Conservation (phyloP, 768 basidiomycete genomes). For the Pisolithus albus region DNA sequence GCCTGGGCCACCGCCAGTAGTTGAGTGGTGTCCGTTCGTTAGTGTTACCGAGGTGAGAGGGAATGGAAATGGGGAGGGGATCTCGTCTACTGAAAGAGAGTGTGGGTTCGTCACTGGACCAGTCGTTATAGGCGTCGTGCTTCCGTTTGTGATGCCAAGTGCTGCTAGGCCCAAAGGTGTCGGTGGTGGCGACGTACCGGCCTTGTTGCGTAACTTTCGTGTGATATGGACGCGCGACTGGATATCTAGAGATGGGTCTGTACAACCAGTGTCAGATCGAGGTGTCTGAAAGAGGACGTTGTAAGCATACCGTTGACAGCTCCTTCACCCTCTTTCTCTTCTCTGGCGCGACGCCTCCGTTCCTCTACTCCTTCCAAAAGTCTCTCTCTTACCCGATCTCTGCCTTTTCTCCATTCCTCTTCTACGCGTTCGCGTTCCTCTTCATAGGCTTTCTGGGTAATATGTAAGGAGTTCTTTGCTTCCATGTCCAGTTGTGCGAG, state of each 20-base stretch:
- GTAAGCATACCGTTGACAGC: slow-evolving; percentile 51
- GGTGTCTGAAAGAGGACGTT: slow-evolving; percentile 2
- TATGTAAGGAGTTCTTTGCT: slow-evolving; percentile 61
- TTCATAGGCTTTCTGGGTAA: slow-evolving; percentile 63
- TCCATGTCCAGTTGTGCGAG: slow-evolving; percentile 60
- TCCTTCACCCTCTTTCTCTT: slow-evolving; percentile 89
- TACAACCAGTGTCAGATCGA: not conserved
- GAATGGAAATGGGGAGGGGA: slow-evolving; percentile 79
- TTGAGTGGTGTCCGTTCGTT: slow-evolving; percentile 26
- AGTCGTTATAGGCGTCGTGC: slow-evolving; percentile 53
- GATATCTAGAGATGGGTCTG: slow-evolving; percentile 68
- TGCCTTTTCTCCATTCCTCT: slow-evolving; percentile 73
- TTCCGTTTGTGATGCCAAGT: slow-evolving; percentile 31
- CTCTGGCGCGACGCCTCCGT: slow-evolving; percentile 65
- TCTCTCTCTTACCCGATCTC: slow-evolving; percentile 69
- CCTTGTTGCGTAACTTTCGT: slow-evolving; percentile 76
- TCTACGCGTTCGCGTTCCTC: slow-evolving; percentile 77
- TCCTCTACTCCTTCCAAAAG: slow-evolving; percentile 83
- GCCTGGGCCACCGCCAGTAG: slow-evolving; percentile 31
- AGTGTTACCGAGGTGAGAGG: slow-evolving; percentile 55
- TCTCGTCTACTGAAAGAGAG: slow-evolving; percentile 79
- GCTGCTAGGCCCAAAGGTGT: slow-evolving; percentile 49
- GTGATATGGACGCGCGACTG: slow-evolving; percentile 77
- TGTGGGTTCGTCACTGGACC: slow-evolving; percentile 75
- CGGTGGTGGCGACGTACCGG: slow-evolving; percentile 71